A percentile compares a stretch with the other conserved stretches of the same genome.
These are phyloP conservation scores for Acephala macrosclerotiorum DNA, from an alignment of 2,329 filamentous ascomycete genomes.

Conservation along the genomic window DNA sequence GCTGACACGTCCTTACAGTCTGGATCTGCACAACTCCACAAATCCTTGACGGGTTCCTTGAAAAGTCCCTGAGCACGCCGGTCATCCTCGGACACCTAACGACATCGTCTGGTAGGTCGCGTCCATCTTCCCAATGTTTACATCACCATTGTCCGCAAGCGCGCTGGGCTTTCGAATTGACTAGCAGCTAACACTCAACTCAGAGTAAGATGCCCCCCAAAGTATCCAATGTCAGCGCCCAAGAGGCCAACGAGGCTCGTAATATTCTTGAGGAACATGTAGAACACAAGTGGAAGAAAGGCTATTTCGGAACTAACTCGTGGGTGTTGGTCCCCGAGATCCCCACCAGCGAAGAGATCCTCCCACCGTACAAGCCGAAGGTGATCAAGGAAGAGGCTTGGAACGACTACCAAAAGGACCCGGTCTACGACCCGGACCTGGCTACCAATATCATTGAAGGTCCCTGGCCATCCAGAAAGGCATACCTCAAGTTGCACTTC, in stretches of 20 bases:
- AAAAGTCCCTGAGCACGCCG: background rate
- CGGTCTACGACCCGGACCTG: constrained; percentile 42
- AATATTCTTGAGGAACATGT: background rate
- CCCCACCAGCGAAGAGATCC: constrained; percentile 61
- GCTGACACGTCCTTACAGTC: background rate
- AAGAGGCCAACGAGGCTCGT: background rate
- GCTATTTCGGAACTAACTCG: constrained; percentile 7
- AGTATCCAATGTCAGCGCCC: background rate
- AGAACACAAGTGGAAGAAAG: background rate
- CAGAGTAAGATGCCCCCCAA: background rate
- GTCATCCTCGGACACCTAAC: background rate
- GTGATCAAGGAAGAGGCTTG: constrained; percentile 26
- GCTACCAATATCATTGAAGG: constrained; percentile 61
- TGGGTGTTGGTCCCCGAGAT: constrained; percentile 59
- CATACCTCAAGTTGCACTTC: constrained; percentile 79
- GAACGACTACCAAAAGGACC: constrained; percentile 36
- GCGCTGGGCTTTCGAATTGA: background rate
- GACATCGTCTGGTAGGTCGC: no score
- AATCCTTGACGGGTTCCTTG: background rate
- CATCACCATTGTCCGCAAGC: background rate
- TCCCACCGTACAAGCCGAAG: constrained; percentile 35
- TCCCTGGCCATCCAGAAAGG: constrained; percentile 65
- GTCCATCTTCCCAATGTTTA: background rate
- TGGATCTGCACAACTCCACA: background rate
- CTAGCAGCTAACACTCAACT: background rate